Conservation (phyloP, 495 filamentous ascomycete species). For the Xanthoparmelia taractica region DNA sequence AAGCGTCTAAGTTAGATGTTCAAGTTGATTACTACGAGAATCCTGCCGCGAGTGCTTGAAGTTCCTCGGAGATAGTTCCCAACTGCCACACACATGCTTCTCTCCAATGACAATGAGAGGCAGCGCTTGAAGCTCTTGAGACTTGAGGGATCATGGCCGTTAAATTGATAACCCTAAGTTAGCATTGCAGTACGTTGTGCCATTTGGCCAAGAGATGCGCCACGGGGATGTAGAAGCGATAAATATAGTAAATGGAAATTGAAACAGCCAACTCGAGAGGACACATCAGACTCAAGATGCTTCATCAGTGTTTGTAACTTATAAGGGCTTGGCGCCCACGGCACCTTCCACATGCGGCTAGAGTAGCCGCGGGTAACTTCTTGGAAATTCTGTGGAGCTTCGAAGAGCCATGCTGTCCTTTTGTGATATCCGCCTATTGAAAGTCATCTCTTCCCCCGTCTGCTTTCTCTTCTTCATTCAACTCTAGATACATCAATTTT, state of each 20-base stretch:
- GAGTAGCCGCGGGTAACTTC: slow-evolving; percentile 11
- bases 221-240: not conserved
- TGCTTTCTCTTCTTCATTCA: slow-evolving; percentile 2
- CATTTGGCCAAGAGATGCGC: not conserved
- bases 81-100: not conserved
- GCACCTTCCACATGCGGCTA: slow-evolving; percentile 15
- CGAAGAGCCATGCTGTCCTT: slow-evolving; percentile 17
- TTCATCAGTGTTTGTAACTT: not conserved
- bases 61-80: not conserved
- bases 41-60: not conserved
- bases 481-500: not conserved
- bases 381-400: slow-evolving; percentile 11
- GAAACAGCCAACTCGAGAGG: not conserved
- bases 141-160: not conserved
- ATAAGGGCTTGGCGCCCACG: not conserved
- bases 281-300: not conserved
- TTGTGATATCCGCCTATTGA: slow-evolving; percentile 16
- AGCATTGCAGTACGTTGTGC: not conserved
- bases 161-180: not conserved
- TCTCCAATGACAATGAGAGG: not conserved
- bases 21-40: not conserved
- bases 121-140: slow-evolving; percentile 1
- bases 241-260: not conserved
- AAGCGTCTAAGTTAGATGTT: not conserved
- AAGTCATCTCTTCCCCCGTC: not conserved